Conservation (phyloP, 2,329 filamentous ascomycete genomes). For the Fusarium avenaceum region DNA sequence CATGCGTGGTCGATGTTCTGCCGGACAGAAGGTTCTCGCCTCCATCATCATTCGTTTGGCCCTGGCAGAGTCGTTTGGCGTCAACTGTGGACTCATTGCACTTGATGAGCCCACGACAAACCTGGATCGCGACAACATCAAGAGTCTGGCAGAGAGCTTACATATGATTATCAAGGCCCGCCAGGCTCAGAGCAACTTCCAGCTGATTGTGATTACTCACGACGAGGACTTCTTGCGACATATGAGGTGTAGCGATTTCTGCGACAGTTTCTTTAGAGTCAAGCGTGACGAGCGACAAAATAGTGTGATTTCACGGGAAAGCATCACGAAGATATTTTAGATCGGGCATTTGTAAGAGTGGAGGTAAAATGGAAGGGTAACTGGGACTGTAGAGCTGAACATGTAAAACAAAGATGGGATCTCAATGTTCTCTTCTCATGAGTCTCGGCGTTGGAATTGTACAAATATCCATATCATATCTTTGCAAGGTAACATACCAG, state of each 20-base stretch:
- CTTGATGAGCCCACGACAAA: constrained; percentile 99
- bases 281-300: constrained; percentile 87
- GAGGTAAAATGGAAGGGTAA: not conserved
- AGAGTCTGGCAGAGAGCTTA: constrained; percentile 85
- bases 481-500: not conserved
- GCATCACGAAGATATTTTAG: constrained; percentile 64
- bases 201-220: constrained; percentile 98
- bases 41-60: constrained; percentile 98
- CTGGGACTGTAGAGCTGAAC: not conserved
- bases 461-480: constrained; percentile 10
- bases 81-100: constrained; percentile 95
- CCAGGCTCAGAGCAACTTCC: constrained; percentile 91
- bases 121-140: constrained; percentile 94
- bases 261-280: constrained; percentile 91
- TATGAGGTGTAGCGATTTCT: constrained; percentile 95
- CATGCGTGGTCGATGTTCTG: constrained; percentile 97
- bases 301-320: constrained; percentile 83
- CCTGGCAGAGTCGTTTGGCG: constrained; percentile 94
- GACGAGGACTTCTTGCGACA: constrained; percentile 94
- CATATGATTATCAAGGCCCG: constrained; percentile 88
- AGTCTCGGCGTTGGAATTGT: constrained; percentile 15
- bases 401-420: constrained; percentile 18
- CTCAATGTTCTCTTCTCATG: not conserved
- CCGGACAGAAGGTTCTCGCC: constrained; percentile 95
- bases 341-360: not conserved